A percentile compares a stretch with the other conserved stretches of the same genome.
Evolutionary conservation across 192 early-diverging fungal genomes (phyloP).

Genomic region (Dispira parvispora): DNA sequence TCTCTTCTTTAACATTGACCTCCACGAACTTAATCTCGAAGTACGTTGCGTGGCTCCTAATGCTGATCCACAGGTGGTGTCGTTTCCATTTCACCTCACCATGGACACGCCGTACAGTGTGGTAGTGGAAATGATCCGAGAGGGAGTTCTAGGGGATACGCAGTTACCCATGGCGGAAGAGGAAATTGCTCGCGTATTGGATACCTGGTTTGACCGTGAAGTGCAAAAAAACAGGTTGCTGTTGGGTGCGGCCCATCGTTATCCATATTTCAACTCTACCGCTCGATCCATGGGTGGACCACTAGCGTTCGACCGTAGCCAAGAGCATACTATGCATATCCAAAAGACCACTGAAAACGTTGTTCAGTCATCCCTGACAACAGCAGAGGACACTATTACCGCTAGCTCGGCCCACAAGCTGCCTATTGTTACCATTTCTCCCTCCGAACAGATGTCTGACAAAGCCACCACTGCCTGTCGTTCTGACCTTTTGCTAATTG

Average conservation of each 20-base stretch:
- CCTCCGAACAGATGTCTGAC: neutral
- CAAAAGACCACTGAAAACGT: neutral
- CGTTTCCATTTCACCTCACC: constrained; percentile 6
- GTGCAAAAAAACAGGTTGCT: neutral
- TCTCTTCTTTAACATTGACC: neutral
- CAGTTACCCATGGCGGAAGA: constrained; percentile 2
- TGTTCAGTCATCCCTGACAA: neutral
- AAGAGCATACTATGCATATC: neutral
- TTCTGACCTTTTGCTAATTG: neutral
- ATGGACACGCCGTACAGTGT: constrained; percentile 8
- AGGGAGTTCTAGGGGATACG: neutral
- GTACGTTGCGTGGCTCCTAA: neutral
- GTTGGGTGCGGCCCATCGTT: neutral
- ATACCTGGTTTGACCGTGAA: constrained; percentile 2
- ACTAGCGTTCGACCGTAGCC: no score
- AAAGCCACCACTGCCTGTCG: neutral
- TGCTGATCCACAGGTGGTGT: neutral
- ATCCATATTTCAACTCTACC: constrained; percentile 2
- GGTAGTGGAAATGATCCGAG: constrained; percentile 6
- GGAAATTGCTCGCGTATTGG: neutral
- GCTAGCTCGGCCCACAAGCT: neutral
- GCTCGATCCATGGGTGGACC: neutral
- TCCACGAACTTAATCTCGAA: constrained; percentile 5
- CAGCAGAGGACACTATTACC: neutral
- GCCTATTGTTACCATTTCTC: neutral